Conservation (phyloP, 805 yeast species). For the Candida endomychidarum region DNA sequence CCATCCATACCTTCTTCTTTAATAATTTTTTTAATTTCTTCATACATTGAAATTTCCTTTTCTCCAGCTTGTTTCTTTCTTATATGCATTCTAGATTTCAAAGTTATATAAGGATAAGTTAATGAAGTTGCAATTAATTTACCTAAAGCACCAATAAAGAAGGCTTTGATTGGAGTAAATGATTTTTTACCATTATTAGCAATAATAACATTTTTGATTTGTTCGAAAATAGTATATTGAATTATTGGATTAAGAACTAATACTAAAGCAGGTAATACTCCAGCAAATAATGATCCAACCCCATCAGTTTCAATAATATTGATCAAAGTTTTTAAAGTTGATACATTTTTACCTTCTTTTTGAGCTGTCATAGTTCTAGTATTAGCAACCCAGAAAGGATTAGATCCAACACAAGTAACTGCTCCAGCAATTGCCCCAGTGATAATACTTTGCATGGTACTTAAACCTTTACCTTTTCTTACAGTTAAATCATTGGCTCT, state of each 20-base stretch:
- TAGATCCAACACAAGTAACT: constrained; percentile 75
- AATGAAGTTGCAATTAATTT: constrained; percentile 84
- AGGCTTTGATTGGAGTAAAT: constrained; percentile 75
- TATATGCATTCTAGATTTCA: constrained; percentile 86
- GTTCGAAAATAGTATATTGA: constrained; percentile 91
- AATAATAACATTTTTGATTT: constrained; percentile 65
- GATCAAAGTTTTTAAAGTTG: constrained; percentile 56
- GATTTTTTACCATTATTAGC: constrained; percentile 48
- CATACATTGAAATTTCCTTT: constrained; percentile 31
- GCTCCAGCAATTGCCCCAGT: constrained; percentile 89
- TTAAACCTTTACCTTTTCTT: constrained; percentile 40
- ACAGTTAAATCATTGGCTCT: constrained; percentile 24
- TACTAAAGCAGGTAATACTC: constrained; percentile 83
- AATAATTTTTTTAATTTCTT: constrained; percentile 58
- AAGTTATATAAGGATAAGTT: constrained; percentile 89
- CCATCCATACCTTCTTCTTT: constrained; percentile 71
- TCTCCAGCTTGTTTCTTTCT: constrained; percentile 36
- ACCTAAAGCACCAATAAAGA: constrained; percentile 84
- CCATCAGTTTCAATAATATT: constrained; percentile 75
- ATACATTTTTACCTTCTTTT: constrained; percentile 21
- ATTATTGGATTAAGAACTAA: constrained; percentile 86
- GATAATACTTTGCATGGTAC: constrained; percentile 65
- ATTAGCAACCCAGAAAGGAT: constrained; percentile 94
- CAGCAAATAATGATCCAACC: constrained; percentile 68
- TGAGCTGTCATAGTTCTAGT: constrained; percentile 76